These are phyloP conservation scores for Aleurites moluccanus DNA, from an alignment of 441 rosid species.

Conservation along the genomic window DNA sequence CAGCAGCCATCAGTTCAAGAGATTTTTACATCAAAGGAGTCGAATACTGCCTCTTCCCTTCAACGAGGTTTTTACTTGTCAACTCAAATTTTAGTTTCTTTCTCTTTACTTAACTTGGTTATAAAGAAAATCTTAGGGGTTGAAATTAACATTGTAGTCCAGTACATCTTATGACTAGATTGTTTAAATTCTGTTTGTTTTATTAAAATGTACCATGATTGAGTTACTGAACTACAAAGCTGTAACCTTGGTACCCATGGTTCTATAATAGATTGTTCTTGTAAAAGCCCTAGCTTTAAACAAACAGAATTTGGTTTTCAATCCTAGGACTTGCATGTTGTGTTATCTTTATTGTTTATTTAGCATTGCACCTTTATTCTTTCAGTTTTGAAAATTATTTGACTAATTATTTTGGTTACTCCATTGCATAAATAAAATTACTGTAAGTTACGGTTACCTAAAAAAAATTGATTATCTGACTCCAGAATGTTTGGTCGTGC, in stretches of 20 bases:
- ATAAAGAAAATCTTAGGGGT: not conserved
- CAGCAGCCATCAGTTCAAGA: conserved; percentile 35
- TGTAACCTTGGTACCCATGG: not conserved
- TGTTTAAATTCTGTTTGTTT: not conserved
- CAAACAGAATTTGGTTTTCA: not conserved
- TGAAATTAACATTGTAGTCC: not conserved
- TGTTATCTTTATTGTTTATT: not conserved
- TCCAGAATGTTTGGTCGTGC: not conserved
- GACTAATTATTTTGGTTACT: not conserved
- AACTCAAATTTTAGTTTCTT: conserved; percentile 16
- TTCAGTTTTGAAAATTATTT: not conserved
- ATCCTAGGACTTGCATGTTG: not conserved
- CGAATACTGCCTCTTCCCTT: conserved; percentile 32
- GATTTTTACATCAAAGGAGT: conserved; percentile 30
- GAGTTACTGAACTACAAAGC: not conserved
- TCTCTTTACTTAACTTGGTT: conserved; percentile 2
- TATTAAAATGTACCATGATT: not conserved
- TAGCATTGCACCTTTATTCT: not conserved
- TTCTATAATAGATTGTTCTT: not conserved
- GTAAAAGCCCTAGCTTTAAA: not conserved
- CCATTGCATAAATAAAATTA: not conserved
- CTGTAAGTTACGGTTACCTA: not conserved
- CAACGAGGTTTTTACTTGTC: conserved; percentile 45
- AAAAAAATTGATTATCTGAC: not conserved
- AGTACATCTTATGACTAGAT: not conserved